Base-by-base conservation (phyloP, 1,284 basidiomycete species). In the Neolentinus lepideus region DNA sequence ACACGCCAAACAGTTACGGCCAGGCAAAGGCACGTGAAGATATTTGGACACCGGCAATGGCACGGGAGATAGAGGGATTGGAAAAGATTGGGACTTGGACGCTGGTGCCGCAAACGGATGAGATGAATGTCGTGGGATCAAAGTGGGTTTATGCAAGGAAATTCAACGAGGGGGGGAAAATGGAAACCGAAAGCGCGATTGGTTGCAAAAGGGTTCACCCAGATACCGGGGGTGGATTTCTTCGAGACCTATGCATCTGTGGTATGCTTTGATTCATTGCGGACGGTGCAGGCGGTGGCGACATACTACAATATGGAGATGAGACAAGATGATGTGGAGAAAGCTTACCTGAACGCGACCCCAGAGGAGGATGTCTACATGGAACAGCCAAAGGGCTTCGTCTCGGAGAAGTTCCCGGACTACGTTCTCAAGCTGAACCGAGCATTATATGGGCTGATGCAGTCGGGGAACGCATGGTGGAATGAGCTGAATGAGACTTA, bases 201-300 rank as follows among this genome's bases (percentile, higher is more conserved):
- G 19, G 50, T 52, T 24, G 50, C 52, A 8, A 8, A 24, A 21
- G 71, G 70, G 3, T 72, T 67, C 60, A 51, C 53, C 55, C 67
- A 69, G 51, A 26, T 58, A 4, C 60, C 55, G 10, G 69, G 69
- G 2, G 38, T 67, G 14, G 63, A 69, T 54, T 67, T 59, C 52
- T 52, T 60, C 16, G 64, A 72, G 9, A 71, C 69, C 0, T 70
- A 60, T 54, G 61, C 68, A 0, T 66, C 69, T 1, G 65, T 68
- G 19, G 45, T 67, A 25, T 55, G 56, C 26, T 19, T 19, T 11
- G 45, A 19, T 9, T 19, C 45, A 19, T 10, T 19, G 9, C 45
- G n/a, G 19, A 47, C 45, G 9, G 11, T 25, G 19, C 24, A 10
- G 45, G 24, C 45, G 9, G 10, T 47, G 11, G n/a, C 45, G 9